Evolutionary conservation across 805 yeast genomes (phyloP), one percentile per base, ranked within the genome.

Genomic region (Yamadazyma ubonensis): DNA sequence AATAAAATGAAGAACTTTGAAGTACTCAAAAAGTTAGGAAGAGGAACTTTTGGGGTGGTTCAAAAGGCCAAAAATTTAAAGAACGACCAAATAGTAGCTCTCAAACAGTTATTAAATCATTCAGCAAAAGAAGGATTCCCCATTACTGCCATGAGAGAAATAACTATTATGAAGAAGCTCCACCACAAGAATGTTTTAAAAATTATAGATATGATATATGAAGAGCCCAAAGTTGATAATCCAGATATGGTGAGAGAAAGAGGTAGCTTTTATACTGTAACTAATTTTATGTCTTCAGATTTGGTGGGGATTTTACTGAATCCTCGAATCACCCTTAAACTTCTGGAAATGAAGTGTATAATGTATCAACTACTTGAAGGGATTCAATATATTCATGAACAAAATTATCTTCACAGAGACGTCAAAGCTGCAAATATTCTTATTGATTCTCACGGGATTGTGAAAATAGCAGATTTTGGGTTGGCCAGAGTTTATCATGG

Each of bases 391-490:
- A 77, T 93, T 21, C 99, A 93, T 56, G 61, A 65, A 8, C 65
- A 70, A 27, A 61, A 66, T 19, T 78, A 67, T 48, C 65, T 77
- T 43, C 99, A 93, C 59, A 74, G 99, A 42, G 99, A 93, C 56
- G 86, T 93, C 43, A 93, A 93, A 61, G 89, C 98, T 0, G 96
- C 99, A n/a, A 93, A 93, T 54, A 85, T 93, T 23, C 72, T 93
- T 27, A 73, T 93, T 6, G 90, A 85, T 53, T 76, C 71, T 38
- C 65, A 71, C 37, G 99, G 99, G 0, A 66, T 78, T 6, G 70
- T 95, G 27, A 91, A 91, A 54, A 78, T 93, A 33, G 99, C 96
- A 2, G 99, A 93, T 64, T 95, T 93, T 59, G 99, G 99, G 1
- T 69, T 93, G 26, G 98, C 98, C 1, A 71, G 98, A 46, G 59